Conservation (phyloP, 441 rosid genomes). For the Euphorbia celastroides region DNA sequence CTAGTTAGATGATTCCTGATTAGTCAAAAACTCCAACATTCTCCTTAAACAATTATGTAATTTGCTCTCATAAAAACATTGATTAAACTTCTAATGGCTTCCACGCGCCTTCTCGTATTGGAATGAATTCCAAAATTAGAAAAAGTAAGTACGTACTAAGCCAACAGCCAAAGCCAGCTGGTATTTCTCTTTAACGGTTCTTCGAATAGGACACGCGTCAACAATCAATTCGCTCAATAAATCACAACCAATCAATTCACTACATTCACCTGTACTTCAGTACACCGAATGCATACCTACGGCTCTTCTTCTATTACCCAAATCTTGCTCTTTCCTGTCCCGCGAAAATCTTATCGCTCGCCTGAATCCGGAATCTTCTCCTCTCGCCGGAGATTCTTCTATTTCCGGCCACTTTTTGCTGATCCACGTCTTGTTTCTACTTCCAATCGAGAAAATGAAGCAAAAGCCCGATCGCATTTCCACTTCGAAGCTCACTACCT, state of each 20-base stretch:
- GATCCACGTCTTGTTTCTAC: background rate
- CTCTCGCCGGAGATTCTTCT: background rate
- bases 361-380: background rate
- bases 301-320: background rate
- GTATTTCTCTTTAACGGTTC: background rate
- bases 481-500: slow-evolving; percentile 44
- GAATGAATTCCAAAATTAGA: too few relatives aligned
- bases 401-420: background rate
- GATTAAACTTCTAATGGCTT: too few relatives aligned
- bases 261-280: background rate
- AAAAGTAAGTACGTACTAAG: too few relatives aligned
- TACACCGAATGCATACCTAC: background rate
- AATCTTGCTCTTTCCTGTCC: background rate
- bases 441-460: slow-evolving; percentile 33
- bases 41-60: too few relatives aligned
- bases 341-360: background rate
- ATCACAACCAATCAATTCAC: background rate
- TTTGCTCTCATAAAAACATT: too few relatives aligned
- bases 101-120: too few relatives aligned
- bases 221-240: background rate
- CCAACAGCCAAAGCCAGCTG: background rate
- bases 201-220: background rate
- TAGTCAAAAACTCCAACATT: too few relatives aligned
- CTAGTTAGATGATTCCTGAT: too few relatives aligned
- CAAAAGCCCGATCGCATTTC: slow-evolving; percentile 42